Percentiles rank a stretch among this genome's conserved stretches.
Conservation (phyloP, 345 rosid genomes). For the Stellera chamaejasme region DNA sequence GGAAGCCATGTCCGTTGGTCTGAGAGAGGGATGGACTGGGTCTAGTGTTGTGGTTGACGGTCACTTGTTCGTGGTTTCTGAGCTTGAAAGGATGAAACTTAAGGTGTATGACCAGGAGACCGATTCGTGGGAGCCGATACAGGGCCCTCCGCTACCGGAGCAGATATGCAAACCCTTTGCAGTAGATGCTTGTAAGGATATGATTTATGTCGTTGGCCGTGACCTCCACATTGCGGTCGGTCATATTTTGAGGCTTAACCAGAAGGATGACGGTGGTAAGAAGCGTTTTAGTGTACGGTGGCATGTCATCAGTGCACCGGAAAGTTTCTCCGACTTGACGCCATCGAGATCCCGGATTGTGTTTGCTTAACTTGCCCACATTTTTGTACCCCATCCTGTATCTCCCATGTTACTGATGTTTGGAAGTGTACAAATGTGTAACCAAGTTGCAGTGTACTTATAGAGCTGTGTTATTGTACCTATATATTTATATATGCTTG, state of each 20-base stretch:
- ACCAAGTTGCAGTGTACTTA: too few species aligned
- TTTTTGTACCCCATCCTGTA: not conserved
- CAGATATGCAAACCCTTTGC: constrained; percentile 85
- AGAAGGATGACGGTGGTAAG: constrained; percentile 13
- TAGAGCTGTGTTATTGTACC: too few species aligned
- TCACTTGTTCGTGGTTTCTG: constrained; percentile 69
- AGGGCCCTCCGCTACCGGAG: constrained; percentile 73
- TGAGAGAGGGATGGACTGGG: constrained; percentile 94
- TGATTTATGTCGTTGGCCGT: constrained; percentile 71
- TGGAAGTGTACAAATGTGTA: constrained; percentile 14
- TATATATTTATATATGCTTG: too few species aligned
- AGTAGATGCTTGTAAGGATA: constrained; percentile 47
- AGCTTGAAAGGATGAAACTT: constrained; percentile 85
- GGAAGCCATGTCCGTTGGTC: constrained; percentile 72
- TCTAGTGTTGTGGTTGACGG: constrained; percentile 71
- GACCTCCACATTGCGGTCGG: constrained; percentile 72
- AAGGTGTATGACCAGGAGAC: constrained; percentile 56
- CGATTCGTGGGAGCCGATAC: constrained; percentile 73
- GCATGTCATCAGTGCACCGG: constrained; percentile 62
- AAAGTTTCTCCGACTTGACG: constrained; percentile 51
- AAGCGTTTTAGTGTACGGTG: constrained; percentile 55
- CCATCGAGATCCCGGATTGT: constrained; percentile 78
- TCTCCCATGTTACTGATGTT: constrained; percentile 9
- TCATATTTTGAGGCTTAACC: constrained; percentile 31
- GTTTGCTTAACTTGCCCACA: constrained; percentile 38